Base-by-base conservation (phyloP, 2,329 filamentous ascomycete genomes). In the Pyricularia pennisetigena region DNA sequence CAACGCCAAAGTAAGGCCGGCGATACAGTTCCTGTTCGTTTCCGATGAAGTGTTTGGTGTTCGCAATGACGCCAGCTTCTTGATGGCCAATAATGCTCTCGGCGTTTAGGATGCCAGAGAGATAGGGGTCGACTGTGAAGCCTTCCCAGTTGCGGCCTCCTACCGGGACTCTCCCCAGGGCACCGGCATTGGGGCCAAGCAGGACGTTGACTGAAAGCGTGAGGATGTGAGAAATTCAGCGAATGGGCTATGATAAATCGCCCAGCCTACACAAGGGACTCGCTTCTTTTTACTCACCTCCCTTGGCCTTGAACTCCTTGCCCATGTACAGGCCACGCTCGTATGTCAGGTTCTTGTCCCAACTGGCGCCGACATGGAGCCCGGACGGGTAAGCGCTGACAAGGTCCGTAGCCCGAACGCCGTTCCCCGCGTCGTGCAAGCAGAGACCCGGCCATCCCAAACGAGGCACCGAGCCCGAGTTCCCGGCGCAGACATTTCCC, bases 101-200 rank as follows among this genome's bases (percentile, higher is more conserved):
- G 30, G 73, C 74, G 0, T 79, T 79, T n/a, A 82, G 74, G 1
- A 73, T 74, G 8, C 82, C 81, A 9, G 78, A 86, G 0, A 94
- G 80, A 68, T 92, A 90, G 0, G 88, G 87, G 72, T 90, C 87
- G 16, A 75, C 73, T 2, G 80, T 78, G 69, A 82, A 78, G 12
- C 79, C 80, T 70, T 83, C 81, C 81, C 88, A 91, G 70, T 88
- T 89, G 67, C 89, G 80, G 0, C 89, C 89, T 65, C 86, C 85
- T 24, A 81, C 79, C 0, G 86, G 85, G 65, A 88, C 81, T 3
- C 88, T 81, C 9, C 89, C 88, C 0, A 89, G 74, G 0, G 89
- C 88, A 0, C 88, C 88, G 69, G 92, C 87, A 0, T 91, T 91
- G 2, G 93, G 93, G 0, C 92, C 93, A 9, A 96, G 83, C 69